A percentile compares a stretch with the other conserved stretches of the same genome.
These are phyloP conservation scores for Alternaria sp. DNA, from an alignment of 2,329 filamentous ascomycete genomes.

Conservation along the genomic window DNA sequence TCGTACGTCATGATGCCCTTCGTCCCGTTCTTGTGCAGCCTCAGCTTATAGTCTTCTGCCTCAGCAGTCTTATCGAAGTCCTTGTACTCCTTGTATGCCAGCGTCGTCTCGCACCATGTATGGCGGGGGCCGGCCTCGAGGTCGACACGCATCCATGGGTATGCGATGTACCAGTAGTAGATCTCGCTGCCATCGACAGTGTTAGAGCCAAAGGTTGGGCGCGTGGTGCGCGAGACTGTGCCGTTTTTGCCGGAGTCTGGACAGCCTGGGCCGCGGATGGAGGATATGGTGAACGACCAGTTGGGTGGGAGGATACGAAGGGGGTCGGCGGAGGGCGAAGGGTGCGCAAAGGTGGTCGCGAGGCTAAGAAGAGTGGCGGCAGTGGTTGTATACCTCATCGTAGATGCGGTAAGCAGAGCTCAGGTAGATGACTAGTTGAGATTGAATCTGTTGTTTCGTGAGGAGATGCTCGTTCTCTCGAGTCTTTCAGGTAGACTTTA, in stretches of 20 bases:
- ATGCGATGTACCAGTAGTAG: slow-evolving; percentile 29
- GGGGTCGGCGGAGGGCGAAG: slow-evolving; percentile 5
- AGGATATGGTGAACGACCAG: slow-evolving; percentile 23
- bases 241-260: slow-evolving; percentile 12
- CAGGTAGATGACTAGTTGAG: neutral
- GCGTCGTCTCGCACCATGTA: slow-evolving; percentile 27
- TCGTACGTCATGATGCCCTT: slow-evolving; percentile 18
- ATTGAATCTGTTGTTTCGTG: neutral
- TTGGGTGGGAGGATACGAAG: slow-evolving; percentile 15
- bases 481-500: neutral
- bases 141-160: slow-evolving; percentile 19
- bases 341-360: slow-evolving; percentile 14
- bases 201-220: slow-evolving; percentile 22
- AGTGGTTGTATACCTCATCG: slow-evolving; percentile 8
- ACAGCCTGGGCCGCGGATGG: slow-evolving; percentile 23
- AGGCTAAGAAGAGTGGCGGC: slow-evolving; percentile 8
- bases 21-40: slow-evolving; percentile 30
- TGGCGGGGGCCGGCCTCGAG: slow-evolving; percentile 8
- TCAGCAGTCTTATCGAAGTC: neutral
- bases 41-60: slow-evolving; percentile 16
- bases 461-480: neutral
- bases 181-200: slow-evolving; percentile 27
- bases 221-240: slow-evolving; percentile 5
- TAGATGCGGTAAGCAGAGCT: neutral
- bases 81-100: slow-evolving; percentile 21